Percentiles rank a stretch among this genome's conserved stretches.
These are phyloP conservation scores for Trematosphaeria pertusa DNA, from an alignment of 2,329 filamentous ascomycete genomes.

Conservation along the genomic window DNA sequence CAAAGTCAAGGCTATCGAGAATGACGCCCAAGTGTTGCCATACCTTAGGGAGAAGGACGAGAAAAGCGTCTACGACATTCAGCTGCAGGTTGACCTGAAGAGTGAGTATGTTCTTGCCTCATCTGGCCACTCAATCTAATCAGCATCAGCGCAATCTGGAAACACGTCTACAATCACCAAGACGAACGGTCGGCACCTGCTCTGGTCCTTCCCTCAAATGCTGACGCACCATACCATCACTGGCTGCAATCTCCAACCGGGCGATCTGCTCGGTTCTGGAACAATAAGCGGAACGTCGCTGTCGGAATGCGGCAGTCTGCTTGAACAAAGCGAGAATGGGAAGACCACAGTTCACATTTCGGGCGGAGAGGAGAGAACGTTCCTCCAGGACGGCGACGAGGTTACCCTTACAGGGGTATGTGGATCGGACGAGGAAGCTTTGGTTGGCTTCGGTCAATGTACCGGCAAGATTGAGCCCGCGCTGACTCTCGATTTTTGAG, in stretches of 20 bases:
- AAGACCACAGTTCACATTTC: slow-evolving; percentile 68
- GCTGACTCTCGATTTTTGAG: slow-evolving; percentile 28
- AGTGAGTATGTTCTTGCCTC: slow-evolving; percentile 42
- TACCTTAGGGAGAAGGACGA: slow-evolving; percentile 69
- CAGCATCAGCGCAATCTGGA: slow-evolving; percentile 50
- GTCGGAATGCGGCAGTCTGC: slow-evolving; percentile 69
- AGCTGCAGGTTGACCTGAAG: slow-evolving; percentile 70
- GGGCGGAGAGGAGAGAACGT: slow-evolving; percentile 71
- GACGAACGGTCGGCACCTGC: slow-evolving; percentile 70
- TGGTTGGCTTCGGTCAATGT: slow-evolving; percentile 80
- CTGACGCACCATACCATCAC: slow-evolving; percentile 79
- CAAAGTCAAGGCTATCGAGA: slow-evolving; percentile 61
- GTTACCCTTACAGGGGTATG: slow-evolving; percentile 71
- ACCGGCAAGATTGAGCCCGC: slow-evolving; percentile 64
- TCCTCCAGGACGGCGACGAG: slow-evolving; percentile 77
- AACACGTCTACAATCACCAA: slow-evolving; percentile 64
- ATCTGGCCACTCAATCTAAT: slow-evolving; percentile 21
- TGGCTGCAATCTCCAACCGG: slow-evolving; percentile 75
- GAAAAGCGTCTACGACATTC: slow-evolving; percentile 71
- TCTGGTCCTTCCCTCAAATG: slow-evolving; percentile 88
- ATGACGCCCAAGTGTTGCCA: slow-evolving; percentile 62
- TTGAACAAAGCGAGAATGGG: slow-evolving; percentile 76
- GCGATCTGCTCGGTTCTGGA: slow-evolving; percentile 78
- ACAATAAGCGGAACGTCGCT: slow-evolving; percentile 73
- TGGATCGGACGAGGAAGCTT: slow-evolving; percentile 66